These are phyloP conservation scores for Arabis alpina DNA, from an alignment of 345 rosid species.

Conservation along the genomic window DNA sequence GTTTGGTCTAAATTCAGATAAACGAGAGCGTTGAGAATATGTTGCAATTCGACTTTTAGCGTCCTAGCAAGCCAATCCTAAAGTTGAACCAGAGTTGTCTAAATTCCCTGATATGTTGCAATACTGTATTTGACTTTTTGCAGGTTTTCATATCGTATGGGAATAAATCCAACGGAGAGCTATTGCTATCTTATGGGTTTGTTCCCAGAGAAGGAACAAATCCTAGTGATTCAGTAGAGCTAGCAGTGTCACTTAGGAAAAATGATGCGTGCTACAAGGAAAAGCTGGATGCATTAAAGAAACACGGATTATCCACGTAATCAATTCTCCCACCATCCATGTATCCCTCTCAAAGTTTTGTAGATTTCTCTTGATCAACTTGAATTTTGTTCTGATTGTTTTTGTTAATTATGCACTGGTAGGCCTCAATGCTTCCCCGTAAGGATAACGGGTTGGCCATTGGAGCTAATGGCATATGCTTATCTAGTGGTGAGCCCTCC, in stretches of 20 bases:
- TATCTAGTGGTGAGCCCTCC: conserved; percentile 88
- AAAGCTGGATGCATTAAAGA: conserved; percentile 76
- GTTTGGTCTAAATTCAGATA: conserved; percentile 10
- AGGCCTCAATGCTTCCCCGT: conserved; percentile 87
- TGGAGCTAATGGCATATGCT: conserved; percentile 90
- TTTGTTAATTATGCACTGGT: conserved; percentile 28
- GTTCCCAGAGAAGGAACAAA: conserved; percentile 94
- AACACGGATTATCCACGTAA: conserved; percentile 80
- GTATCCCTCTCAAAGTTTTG: background rate
- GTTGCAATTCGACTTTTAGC: background rate
- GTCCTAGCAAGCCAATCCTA: conserved; percentile 13
- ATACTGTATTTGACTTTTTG: conserved; percentile 31
- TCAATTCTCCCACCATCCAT: conserved; percentile 31
- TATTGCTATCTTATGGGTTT: conserved; percentile 87
- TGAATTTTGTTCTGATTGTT: conserved; percentile 4
- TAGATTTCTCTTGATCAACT: conserved; percentile 4
- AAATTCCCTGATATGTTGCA: conserved; percentile 29
- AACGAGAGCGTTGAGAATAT: background rate
- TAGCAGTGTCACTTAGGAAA: conserved; percentile 70
- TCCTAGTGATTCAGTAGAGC: conserved; percentile 87
- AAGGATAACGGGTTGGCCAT: conserved; percentile 89
- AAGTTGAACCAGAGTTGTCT: conserved; percentile 15
- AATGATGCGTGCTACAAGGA: conserved; percentile 77
- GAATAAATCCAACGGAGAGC: conserved; percentile 91
- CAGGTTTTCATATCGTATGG: conserved; percentile 99